Conservation (phyloP, 179 eudicot species). For the Amaranthus tricolor region DNA sequence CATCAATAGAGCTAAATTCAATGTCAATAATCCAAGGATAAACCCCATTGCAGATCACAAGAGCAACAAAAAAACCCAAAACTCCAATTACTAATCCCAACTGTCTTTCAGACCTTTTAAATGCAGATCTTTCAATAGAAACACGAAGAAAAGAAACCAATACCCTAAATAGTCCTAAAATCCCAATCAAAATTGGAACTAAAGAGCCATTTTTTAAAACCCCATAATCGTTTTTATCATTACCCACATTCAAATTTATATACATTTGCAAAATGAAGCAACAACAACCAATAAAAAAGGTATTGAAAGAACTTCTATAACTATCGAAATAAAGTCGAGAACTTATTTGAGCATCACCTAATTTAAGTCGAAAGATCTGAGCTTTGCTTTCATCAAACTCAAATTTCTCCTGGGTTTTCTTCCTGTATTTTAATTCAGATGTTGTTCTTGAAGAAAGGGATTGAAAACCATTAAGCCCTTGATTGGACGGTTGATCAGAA, state of each 20-base stretch:
- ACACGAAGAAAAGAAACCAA: constrained; percentile 46
- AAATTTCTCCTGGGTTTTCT: constrained; percentile 55
- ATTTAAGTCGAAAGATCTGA: constrained; percentile 89
- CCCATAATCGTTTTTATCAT: constrained; percentile 30
- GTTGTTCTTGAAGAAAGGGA: constrained; percentile 40
- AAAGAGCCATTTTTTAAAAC: constrained; percentile 54
- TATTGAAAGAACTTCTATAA: constrained; percentile 50
- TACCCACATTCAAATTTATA: constrained; percentile 26
- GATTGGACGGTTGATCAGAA: constrained; percentile 26
- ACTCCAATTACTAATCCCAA: constrained; percentile 53
- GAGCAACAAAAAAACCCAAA: constrained; percentile 52
- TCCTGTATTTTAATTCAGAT: constrained; percentile 65
- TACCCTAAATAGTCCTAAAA: constrained; percentile 46
- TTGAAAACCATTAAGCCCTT: constrained; percentile 37
- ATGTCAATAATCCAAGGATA: constrained; percentile 61
- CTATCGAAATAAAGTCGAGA: constrained; percentile 60
- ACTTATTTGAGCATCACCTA: constrained; percentile 66
- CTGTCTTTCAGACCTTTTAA: constrained; percentile 66
- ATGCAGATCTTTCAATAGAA: constrained; percentile 74
- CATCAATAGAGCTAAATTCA: constrained; percentile 55
- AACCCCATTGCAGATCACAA: constrained; percentile 44
- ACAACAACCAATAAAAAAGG: constrained; percentile 35
- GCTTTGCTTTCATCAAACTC: constrained; percentile 94
- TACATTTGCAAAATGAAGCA: constrained; percentile 50
- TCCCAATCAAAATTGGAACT: constrained; percentile 54